A percentile compares a stretch with the other conserved stretches of the same genome.
These are phyloP conservation scores for Nemania sp. DNA, from an alignment of 2,329 filamentous ascomycete genomes.

Conservation along the genomic window DNA sequence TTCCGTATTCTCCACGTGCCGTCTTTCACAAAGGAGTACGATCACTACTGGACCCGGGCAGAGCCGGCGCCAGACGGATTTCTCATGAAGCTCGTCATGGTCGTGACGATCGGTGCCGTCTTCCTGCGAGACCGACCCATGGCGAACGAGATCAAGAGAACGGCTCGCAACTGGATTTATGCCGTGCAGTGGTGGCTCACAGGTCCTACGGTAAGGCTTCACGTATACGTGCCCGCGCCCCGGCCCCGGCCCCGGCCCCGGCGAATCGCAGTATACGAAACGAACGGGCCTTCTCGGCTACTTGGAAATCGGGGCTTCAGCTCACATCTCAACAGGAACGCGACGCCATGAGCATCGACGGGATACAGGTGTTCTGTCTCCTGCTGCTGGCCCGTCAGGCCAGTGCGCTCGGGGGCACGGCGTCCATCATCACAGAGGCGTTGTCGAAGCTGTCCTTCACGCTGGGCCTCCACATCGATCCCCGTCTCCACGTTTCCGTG, in stretches of 20 bases:
- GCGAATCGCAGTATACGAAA: neutral
- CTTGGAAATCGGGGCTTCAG: neutral
- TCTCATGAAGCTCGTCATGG: conserved; percentile 34
- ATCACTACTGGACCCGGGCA: conserved; percentile 25
- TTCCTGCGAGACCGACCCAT: conserved; percentile 28
- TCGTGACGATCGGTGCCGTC: conserved; percentile 33
- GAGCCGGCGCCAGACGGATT: conserved; percentile 9
- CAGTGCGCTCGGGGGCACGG: conserved; percentile 32
- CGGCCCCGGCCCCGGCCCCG: neutral
- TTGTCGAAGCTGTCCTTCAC: conserved; percentile 40
- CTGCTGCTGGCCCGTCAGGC: conserved; percentile 33
- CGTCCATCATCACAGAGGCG: conserved; percentile 37
- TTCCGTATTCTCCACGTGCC: conserved; percentile 36
- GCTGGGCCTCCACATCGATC: conserved; percentile 40
- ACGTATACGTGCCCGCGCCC: neutral
- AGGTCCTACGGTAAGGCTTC: conserved; percentile 29
- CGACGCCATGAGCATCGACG: conserved; percentile 33
- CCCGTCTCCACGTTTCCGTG: conserved; percentile 27
- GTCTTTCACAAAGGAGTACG: conserved; percentile 32
- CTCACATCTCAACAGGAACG: conserved; percentile 25
- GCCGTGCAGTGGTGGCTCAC: conserved; percentile 38
- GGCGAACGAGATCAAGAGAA: conserved; percentile 29
- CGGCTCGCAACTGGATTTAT: conserved; percentile 38
- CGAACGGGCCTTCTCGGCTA: neutral
- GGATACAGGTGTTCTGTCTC: conserved; percentile 37